phyloP scores from a whole-genome alignment of 2,329 filamentous ascomycete species.

The Teratosphaeria nubilosa region DNA sequence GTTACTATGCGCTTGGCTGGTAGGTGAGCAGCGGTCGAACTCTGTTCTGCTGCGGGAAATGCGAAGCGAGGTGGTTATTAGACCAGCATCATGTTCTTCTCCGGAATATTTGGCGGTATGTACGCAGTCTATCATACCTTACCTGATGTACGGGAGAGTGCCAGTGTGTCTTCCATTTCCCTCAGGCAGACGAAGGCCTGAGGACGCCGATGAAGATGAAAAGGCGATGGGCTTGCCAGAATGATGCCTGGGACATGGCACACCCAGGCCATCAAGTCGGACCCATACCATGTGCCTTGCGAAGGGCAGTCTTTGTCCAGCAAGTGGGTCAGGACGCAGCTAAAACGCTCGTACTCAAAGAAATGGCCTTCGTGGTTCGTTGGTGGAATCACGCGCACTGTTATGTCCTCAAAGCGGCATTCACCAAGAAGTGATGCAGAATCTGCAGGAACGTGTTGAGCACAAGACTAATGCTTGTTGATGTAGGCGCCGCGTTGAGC shows the following conservation, averaged over 20 bases:
- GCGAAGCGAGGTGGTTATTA: not conserved
- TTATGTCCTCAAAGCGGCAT: not conserved
- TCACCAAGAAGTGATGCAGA: not conserved
- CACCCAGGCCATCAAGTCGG: not conserved
- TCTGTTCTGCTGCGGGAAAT: not conserved
- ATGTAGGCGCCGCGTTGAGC: constrained; percentile 3
- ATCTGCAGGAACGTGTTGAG: not conserved
- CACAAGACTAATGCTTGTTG: not conserved
- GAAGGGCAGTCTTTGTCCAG: not conserved
- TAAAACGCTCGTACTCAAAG: not conserved
- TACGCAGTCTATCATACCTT: not conserved
- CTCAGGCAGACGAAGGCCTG: too few species aligned
- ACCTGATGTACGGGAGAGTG: not conserved
- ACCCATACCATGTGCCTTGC: not conserved
- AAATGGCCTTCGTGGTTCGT: not conserved
- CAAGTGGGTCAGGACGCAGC: not conserved
- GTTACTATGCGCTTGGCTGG: not conserved
- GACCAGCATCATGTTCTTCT: not conserved
- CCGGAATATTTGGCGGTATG: not conserved
- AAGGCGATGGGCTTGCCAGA: not conserved
- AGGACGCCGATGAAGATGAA: too few species aligned
- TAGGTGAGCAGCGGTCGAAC: not conserved
- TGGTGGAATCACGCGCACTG: not conserved
- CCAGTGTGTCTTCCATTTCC: not conserved
- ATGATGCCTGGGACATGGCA: not conserved